phyloP scores from a whole-genome alignment of 2,329 filamentous ascomycete genomes.

The Penicillium sp. region DNA sequence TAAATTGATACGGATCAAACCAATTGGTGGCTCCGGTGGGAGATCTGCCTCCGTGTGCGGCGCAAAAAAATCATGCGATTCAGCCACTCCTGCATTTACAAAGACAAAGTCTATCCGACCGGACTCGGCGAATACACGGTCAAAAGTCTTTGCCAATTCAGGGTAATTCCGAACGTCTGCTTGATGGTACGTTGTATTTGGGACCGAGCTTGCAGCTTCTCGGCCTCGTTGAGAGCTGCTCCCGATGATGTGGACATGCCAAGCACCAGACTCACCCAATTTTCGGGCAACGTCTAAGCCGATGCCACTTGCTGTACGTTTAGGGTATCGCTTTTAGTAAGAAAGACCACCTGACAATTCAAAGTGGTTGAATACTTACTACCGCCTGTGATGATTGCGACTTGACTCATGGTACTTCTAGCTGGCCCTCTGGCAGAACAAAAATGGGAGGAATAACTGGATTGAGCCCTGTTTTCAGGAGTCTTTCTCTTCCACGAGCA shows the following conservation, averaged over 20 bases:
- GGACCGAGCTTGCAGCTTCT: constrained; percentile 22
- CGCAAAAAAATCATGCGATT: constrained; percentile 39
- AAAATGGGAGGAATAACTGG: too few relatives aligned
- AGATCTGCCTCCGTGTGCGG: constrained; percentile 12
- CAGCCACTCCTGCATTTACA: constrained; percentile 45
- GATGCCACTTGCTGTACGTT: constrained; percentile 37
- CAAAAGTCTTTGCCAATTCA: constrained; percentile 31
- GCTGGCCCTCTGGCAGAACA: too few relatives aligned
- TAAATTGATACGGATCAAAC: constrained; percentile 40
- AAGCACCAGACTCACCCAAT: constrained; percentile 34
- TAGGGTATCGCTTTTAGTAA: neutral
- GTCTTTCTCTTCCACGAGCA: too few relatives aligned
- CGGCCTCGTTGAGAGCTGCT: constrained; percentile 33
- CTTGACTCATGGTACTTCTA: neutral
- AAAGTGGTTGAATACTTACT: neutral
- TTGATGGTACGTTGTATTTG: constrained; percentile 34
- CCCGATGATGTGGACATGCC: constrained; percentile 40
- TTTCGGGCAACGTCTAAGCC: constrained; percentile 40
- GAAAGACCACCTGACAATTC: too few relatives aligned
- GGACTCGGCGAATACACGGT: constrained; percentile 31
- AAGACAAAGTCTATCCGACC: constrained; percentile 45
- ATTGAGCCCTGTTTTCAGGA: too few relatives aligned
- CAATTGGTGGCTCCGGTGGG: constrained; percentile 27
- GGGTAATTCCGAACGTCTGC: constrained; percentile 30
- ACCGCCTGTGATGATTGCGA: neutral